These are phyloP conservation scores for Boletus sp. DNA, from an alignment of 768 basidiomycete species.

Conservation along the genomic window DNA sequence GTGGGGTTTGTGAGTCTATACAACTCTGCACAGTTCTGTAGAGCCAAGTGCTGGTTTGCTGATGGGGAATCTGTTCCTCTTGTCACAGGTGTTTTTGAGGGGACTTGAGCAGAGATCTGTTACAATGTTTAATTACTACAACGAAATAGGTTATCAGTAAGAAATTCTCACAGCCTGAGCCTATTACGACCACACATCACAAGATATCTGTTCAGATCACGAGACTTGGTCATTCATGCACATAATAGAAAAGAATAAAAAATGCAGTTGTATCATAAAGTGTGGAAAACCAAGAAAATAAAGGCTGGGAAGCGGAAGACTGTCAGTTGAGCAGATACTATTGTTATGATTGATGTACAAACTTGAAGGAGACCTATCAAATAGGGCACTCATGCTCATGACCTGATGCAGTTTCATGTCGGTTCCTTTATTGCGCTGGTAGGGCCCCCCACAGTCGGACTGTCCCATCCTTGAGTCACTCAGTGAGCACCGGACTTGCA, in stretches of 20 bases:
- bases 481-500: conserved; percentile 80
- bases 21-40: too few relatives aligned
- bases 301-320: too few relatives aligned
- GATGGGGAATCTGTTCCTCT: too few relatives aligned
- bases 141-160: not conserved
- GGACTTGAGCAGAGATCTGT: not conserved
- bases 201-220: not conserved
- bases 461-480: conserved; percentile 69
- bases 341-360: not conserved
- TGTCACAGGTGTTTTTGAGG: too few relatives aligned
- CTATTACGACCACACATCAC: not conserved
- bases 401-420: not conserved
- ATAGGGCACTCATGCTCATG: not conserved
- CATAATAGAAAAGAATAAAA: not conserved
- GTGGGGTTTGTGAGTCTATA: too few relatives aligned
- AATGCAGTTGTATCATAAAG: not conserved
- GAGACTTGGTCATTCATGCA: not conserved
- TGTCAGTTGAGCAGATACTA: not conserved
- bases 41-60: too few relatives aligned
- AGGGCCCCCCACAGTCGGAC: conserved; percentile 67
- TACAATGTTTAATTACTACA: not conserved
- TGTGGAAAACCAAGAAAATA: too few relatives aligned
- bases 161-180: not conserved
- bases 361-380: not conserved
- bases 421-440: conserved; percentile 25